Evolutionary conservation across 352 stramenopile species (phyloP).

Genomic region (Hyaloperonospora arabidopsidis): DNA sequence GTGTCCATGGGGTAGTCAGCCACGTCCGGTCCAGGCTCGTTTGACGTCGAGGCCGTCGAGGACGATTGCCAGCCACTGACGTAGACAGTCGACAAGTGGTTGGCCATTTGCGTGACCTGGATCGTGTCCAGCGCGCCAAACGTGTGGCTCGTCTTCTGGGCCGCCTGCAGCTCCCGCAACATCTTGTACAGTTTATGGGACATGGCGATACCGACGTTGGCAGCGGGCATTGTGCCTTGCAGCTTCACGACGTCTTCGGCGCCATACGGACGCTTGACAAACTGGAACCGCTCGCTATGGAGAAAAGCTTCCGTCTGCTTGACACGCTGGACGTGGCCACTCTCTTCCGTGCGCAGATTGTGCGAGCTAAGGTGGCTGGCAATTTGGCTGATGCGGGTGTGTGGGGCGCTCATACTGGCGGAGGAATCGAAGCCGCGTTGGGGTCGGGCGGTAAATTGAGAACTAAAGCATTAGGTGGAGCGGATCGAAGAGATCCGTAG

Average conservation of each 20-base stretch:
- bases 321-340: slow-evolving; percentile 48
- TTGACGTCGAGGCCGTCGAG: slow-evolving; percentile 90
- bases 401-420: slow-evolving; percentile 47
- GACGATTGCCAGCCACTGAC: slow-evolving; percentile 97
- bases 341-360: slow-evolving; percentile 54
- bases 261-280: slow-evolving; percentile 72
- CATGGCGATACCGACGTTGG: slow-evolving; percentile 42
- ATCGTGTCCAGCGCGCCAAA: slow-evolving; percentile 90
- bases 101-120: slow-evolving; percentile 92
- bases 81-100: slow-evolving; percentile 94
- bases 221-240: slow-evolving; percentile 56
- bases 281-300: slow-evolving; percentile 62
- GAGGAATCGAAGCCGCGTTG: slow-evolving; percentile 7
- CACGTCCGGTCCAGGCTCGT: slow-evolving; percentile 94
- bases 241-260: slow-evolving; percentile 84
- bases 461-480: slow-evolving; percentile 33
- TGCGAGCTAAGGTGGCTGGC: slow-evolving; percentile 57
- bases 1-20: slow-evolving; percentile 99
- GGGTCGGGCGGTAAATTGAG: slow-evolving; percentile 35
- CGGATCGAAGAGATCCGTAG: slow-evolving; percentile 10
- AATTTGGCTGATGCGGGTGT: slow-evolving; percentile 65
- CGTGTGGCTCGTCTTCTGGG: slow-evolving; percentile 78
- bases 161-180: slow-evolving; percentile 70
- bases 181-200: slow-evolving; percentile 85
- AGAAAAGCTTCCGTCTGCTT: slow-evolving; percentile 72